Base-by-base conservation (phyloP, 2,329 filamentous ascomycete species). In the Arachnomyces sp. region DNA sequence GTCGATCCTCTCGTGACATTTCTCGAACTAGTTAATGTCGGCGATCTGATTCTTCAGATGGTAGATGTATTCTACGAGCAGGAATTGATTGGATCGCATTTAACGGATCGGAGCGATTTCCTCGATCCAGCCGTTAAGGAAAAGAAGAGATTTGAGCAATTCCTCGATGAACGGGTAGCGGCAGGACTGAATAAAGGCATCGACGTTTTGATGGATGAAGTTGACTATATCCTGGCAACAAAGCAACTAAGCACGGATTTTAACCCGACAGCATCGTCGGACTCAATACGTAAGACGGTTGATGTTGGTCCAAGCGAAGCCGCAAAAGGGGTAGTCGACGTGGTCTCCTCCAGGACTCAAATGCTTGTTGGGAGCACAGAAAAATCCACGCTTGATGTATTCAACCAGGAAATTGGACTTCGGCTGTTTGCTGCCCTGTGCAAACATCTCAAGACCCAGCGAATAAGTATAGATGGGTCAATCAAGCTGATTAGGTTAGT, bases 71-170 rank as follows among this genome's bases (percentile, higher is more conserved):
- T 98, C 59, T 98, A 94, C 64, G 84, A 94, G 58, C 92, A 96
- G 65, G 92, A 98, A 65, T 76, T 98, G 18, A 79, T 88, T 4
- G 76, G 79, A 1, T 77, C 84, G 11, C 84, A 84, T 53, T 80
- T 98, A 39, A 84, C 84, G 1, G 90, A 96, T 58, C 81, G 84
- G 32, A 93, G 94, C 58, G 92, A 98, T 64, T 98, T 98, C 55
- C 72, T 98, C 35, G 87, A 94, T 56, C 84, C 88, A 14, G 86
- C 89, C 0, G 84, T 84, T 25, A 82, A 95, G 52, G 89, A 92
- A 49, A 98, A 98, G 76, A 96, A 95, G 68, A 88, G 86, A 49
- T 98, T 96, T 54, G 92, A 98, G 70, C 89, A 95, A 58, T 94
- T 95, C 84, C 80, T 98, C 1, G 92, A 98, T 57, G 92, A 96